phyloP scores from a whole-genome alignment of 139 green algal genomes.

The Chlorella sp. region DNA sequence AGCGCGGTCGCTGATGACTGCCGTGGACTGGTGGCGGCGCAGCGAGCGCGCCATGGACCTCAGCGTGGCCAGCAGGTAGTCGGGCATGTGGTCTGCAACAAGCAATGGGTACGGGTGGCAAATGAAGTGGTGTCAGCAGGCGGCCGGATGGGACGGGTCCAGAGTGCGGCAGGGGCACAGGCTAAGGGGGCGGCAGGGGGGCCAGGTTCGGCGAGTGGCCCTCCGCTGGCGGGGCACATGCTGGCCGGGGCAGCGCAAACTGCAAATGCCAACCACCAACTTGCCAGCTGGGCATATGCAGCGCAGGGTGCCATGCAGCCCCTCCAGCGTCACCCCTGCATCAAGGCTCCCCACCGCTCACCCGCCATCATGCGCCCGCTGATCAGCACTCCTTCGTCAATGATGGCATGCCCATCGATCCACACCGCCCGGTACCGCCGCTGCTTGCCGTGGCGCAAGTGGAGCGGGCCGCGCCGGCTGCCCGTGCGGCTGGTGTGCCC shows the following conservation, averaged over 20 bases:
- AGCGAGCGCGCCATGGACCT: slow-evolving; percentile 16
- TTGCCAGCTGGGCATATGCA: too few species aligned
- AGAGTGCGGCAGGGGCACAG: too few species aligned
- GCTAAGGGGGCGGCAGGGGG: too few species aligned
- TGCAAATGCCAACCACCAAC: too few species aligned
- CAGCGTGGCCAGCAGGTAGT: slow-evolving; percentile 50
- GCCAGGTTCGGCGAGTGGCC: too few species aligned
- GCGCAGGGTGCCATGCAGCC: too few species aligned
- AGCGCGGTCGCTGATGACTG: slow-evolving; percentile 1
- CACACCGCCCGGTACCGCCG: slow-evolving; percentile 41
- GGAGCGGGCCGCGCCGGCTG: not conserved
- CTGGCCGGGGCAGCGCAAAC: too few species aligned
- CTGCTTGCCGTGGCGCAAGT: slow-evolving; percentile 1
- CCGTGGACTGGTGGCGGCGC: not conserved
- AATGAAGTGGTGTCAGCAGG: too few species aligned
- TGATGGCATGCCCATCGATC: slow-evolving; percentile 33
- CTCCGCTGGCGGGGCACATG: too few species aligned
- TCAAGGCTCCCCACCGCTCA: slow-evolving; percentile 8
- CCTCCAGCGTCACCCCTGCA: too few species aligned
- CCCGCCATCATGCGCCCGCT: slow-evolving; percentile 62
- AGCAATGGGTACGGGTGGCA: too few species aligned
- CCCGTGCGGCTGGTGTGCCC: slow-evolving; percentile 5
- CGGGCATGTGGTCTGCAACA: slow-evolving; percentile 56
- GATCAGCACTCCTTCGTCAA: slow-evolving; percentile 56
- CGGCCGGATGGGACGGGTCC: too few species aligned